Evolutionary conservation across 257 asterid species (phyloP).

Genomic region (Forsythia viridissima): DNA sequence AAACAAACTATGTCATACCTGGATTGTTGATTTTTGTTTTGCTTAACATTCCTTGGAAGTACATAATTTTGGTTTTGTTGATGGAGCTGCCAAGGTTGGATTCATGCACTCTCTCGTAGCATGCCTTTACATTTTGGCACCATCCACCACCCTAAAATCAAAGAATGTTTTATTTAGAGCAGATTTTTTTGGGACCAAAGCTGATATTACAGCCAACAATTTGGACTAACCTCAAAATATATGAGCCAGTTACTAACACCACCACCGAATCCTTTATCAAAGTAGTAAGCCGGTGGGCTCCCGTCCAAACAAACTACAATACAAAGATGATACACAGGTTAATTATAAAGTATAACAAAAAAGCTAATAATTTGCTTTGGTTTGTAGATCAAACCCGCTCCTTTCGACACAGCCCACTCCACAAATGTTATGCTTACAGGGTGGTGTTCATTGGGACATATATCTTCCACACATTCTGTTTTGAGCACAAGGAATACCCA

Average conservation of each 20-base stretch:
- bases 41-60: background rate
- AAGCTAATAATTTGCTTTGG: background rate
- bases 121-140: conserved; percentile 20
- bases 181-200: no score
- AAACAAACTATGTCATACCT: conserved; percentile 1
- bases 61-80: background rate
- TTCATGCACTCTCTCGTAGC: background rate
- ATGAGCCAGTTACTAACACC: conserved; percentile 34
- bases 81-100: conserved; percentile 3
- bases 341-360: background rate
- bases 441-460: background rate
- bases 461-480: background rate
- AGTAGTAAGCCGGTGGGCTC: conserved; percentile 36
- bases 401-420: background rate
- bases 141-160: conserved; percentile 36
- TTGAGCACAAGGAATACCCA: background rate
- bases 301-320: conserved; percentile 40
- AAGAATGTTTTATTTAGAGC: no score
- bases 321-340: background rate
- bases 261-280: conserved; percentile 24
- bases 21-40: conserved; percentile 21
- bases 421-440: background rate
- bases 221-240: conserved; percentile 28
- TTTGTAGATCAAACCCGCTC: background rate
- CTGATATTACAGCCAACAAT: no score